Evolutionary conservation across 306 rosid genomes (phyloP), one percentile per base, ranked within the genome.

Genomic region (Dalbergia cochinchinensis): DNA sequence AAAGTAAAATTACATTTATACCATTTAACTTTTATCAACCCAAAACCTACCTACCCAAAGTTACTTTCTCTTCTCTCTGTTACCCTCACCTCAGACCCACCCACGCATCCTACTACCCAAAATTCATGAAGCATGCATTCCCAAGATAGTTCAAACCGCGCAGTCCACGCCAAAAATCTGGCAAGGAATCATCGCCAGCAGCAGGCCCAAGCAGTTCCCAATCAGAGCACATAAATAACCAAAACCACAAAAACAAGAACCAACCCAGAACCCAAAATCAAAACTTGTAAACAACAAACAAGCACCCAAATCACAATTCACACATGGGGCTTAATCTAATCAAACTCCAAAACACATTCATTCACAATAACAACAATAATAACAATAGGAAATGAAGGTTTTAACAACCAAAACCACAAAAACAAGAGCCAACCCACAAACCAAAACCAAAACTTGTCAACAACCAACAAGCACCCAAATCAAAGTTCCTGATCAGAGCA

Each of bases 81-180:
- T 26, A 1, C 31, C 31, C 31, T 26, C 31, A 26, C 31, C 31
- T 3, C 2, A 1, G 0, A 26, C 31, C 31, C 31, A 26, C 31
- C 31, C 31, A 26, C 31, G 31, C 31, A 1, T 1, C 31, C 31
- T 3, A 26, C 31, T 26, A 2, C 31, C 31, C 31, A 26, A 26
- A 94, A 78, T 94, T 94, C 97, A 94, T 92, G 81, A 92, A 94
- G 68, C 98, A 94, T 10, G 97, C 91, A 82, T 83, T 94, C 7
- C 7, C 98, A 72, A 92, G 42, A 70, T 94, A 92, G 88, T 94
- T 94, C 78, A 94, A 72, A 12, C 98, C 97, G 8, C 98, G 90
- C 87, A 94, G 82, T 47, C 97, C 98, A 71, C 84, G 80, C 3
- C n/a, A n/a, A 97, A 94, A 74, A 58, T 75, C 90, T n/a, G 76